A percentile compares a stretch with the other conserved stretches of the same genome.
These are phyloP conservation scores for Chalaropsis ovoidea DNA, from an alignment of 2,329 filamentous ascomycete genomes.

Conservation along the genomic window DNA sequence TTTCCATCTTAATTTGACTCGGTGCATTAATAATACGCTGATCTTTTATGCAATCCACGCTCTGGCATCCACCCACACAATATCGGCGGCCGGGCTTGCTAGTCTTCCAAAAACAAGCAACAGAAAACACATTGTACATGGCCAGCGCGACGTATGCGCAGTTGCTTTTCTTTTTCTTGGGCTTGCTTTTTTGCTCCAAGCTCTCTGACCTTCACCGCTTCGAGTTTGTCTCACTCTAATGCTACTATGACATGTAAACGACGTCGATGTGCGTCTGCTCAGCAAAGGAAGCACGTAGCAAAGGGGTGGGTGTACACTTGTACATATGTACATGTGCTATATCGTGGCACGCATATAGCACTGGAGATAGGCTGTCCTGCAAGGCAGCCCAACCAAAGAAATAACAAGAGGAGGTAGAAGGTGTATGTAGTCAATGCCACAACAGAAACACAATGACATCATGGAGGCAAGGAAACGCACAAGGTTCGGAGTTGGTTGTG, in stretches of 20 bases:
- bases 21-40: not conserved
- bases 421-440: not conserved
- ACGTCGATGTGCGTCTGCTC: too few species aligned
- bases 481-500: too few species aligned
- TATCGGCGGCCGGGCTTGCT: not conserved
- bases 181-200: not conserved
- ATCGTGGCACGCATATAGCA: not conserved
- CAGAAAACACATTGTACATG: not conserved
- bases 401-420: not conserved
- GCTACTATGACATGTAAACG: not conserved
- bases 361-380: not conserved
- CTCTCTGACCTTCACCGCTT: not conserved
- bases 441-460: not conserved
- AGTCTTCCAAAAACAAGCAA: not conserved
- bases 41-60: too few species aligned
- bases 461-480: not conserved
- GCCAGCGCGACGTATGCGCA: too few species aligned
- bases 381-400: not conserved
- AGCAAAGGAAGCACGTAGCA: too few species aligned
- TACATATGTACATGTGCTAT: not conserved
- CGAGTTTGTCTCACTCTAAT: not conserved
- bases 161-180: not conserved
- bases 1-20: not conserved
- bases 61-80: too few species aligned
- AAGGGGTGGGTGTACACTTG: too few species aligned